Evolutionary conservation across 352 stramenopile species (phyloP).

Genomic region (Globisporangium carolinianum): DNA sequence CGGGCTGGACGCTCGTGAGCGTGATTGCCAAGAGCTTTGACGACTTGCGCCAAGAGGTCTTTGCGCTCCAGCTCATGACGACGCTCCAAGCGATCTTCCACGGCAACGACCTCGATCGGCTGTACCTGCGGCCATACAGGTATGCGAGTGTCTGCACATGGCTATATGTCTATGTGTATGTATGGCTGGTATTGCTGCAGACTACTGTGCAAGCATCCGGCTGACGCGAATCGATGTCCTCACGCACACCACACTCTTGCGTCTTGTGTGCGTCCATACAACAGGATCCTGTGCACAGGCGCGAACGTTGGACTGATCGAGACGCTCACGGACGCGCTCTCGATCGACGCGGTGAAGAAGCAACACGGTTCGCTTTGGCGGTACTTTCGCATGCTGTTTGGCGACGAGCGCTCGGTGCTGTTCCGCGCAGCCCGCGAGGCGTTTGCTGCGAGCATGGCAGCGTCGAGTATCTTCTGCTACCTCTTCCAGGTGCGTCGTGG

Average conservation of each 20-base stretch:
- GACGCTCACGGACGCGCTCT: conserved; percentile 87
- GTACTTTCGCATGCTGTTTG: conserved; percentile 62
- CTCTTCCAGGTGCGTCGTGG: conserved; percentile 54
- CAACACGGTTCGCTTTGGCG: conserved; percentile 40
- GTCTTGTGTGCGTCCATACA: background rate
- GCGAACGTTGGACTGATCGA: conserved; percentile 89
- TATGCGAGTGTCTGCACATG: conserved; percentile 1
- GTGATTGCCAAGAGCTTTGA: conserved; percentile 40
- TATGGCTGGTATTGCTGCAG: background rate
- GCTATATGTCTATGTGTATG: too few species aligned
- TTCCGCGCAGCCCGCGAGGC: conserved; percentile 82
- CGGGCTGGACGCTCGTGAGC: conserved; percentile 26
- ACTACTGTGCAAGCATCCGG: too few species aligned
- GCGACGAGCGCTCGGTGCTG: conserved; percentile 24
- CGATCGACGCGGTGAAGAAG: conserved; percentile 90
- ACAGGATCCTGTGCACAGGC: conserved; percentile 82
- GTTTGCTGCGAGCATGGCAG: conserved; percentile 88
- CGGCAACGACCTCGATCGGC: conserved; percentile 17
- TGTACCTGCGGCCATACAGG: conserved; percentile 29
- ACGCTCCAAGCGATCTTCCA: conserved; percentile 24
- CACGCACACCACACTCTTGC: background rate
- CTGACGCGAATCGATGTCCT: too few species aligned
- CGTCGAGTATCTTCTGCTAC: conserved; percentile 92
- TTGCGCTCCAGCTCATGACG: conserved; percentile 28
- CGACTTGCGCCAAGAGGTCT: conserved; percentile 31